Base-by-base conservation (phyloP, 2,329 filamentous ascomycete genomes). In the Fusarium tanahbumbuense region DNA sequence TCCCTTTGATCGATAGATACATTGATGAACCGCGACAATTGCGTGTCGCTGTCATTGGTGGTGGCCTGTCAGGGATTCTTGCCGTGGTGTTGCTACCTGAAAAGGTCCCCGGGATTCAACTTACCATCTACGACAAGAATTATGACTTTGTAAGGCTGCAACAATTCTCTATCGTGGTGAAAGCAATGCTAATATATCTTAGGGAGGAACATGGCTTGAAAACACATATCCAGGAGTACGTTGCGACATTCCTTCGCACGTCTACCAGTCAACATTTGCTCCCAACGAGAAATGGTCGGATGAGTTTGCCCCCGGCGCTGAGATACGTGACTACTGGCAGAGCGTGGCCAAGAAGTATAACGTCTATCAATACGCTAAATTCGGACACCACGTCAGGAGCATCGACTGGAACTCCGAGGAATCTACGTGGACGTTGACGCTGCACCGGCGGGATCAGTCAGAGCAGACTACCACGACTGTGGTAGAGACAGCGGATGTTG, bases 231-330 rank as follows among this genome's bases (percentile, higher is more conserved):
- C 89, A 0, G 89, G 88, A 6, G 87, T 90, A 1, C 81, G 55
- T 41, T 92, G 90, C 72, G 89, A 92, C 42, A 86, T 92, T 12
- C 89, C 90, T 0, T 86, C 89, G 0, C 88, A 91, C 75, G 88
- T n/a, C 8, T 93, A 93, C 71, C 90, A 92, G 72, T 86, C 86
- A 9, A 88, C 87, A 0, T 92, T 92, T 76, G 82, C 83, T 8
- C 89, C 89, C 1, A 92, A 92, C 60, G 85, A 84, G 0, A 83
- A 91, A 67, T 93, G 91, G 91, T 84, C 84, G 0, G 87, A 91
- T 70, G 83, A 89, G 64, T 93, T 91, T 73, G 87, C 91, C 0
- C 86, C 87, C 48, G 90, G 90, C 1, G 76, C 80, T 5, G 91
- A 93, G 75, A 93, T 93, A 58, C 80, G 83, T 11, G 83, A 86